These are phyloP conservation scores for Fraxinus xanthoxyloides DNA, from an alignment of 305 asterid genomes.

Conservation along the genomic window DNA sequence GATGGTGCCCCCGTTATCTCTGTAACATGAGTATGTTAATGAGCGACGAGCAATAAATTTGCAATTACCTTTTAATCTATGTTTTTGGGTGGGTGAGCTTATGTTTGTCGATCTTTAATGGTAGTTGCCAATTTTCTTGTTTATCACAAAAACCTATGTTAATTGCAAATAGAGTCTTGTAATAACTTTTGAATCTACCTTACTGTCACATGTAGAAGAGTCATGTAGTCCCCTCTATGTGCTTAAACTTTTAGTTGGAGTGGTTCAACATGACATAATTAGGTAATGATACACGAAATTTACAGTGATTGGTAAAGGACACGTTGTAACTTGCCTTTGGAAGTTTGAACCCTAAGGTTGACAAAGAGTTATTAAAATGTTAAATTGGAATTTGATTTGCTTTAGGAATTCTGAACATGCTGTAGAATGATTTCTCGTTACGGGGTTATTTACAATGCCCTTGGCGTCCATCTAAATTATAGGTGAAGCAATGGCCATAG, in stretches of 20 bases:
- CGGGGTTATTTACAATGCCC: background rate
- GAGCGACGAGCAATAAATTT: background rate
- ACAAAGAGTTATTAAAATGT: background rate
- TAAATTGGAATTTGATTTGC: background rate
- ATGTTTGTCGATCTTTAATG: slow-evolving; percentile 31
- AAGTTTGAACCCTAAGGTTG: background rate
- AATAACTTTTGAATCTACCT: slow-evolving; percentile 23
- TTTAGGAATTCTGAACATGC: background rate
- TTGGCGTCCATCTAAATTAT: slow-evolving; percentile 27
- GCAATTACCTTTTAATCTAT: background rate
- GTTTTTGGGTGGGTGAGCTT: slow-evolving; percentile 27
- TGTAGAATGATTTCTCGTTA: background rate
- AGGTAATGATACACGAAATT: background rate
- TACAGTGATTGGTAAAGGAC: background rate
- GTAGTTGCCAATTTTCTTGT: slow-evolving; percentile 22
- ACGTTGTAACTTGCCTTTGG: slow-evolving; percentile 25
- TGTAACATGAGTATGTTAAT: background rate
- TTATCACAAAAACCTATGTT: slow-evolving; percentile 5
- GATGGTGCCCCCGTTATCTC: background rate
- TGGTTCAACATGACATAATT: slow-evolving; percentile 5
- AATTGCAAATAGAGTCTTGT: slow-evolving; percentile 6
- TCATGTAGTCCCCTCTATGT: background rate
- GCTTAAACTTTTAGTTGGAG: background rate
- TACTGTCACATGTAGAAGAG: slow-evolving; percentile 2
- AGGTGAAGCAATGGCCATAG: slow-evolving; percentile 64